phyloP scores from a whole-genome alignment of 2,329 filamentous ascomycete genomes.

The Aspergillus ochraceus region DNA sequence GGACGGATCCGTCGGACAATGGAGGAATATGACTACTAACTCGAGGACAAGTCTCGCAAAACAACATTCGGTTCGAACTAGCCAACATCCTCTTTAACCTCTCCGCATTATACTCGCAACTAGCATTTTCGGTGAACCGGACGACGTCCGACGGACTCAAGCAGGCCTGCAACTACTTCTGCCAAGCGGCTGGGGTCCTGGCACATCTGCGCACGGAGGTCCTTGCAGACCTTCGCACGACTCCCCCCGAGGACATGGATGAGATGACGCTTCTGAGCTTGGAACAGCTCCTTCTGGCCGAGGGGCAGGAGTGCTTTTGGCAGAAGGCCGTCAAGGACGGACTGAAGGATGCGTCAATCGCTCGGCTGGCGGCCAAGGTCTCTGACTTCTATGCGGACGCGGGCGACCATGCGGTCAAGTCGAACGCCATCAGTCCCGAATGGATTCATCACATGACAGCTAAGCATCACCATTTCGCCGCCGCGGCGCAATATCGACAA shows the following conservation, averaged over 20 bases:
- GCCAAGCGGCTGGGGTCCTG: constrained; percentile 80
- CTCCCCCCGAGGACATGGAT: constrained; percentile 95
- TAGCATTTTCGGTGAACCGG: constrained; percentile 78
- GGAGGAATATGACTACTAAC: neutral
- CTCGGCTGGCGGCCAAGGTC: constrained; percentile 85
- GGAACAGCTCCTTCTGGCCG: constrained; percentile 79
- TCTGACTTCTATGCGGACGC: constrained; percentile 87
- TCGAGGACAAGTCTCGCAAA: constrained; percentile 52
- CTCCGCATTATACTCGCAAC: constrained; percentile 87
- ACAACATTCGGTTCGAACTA: constrained; percentile 76
- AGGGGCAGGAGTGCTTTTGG: constrained; percentile 98
- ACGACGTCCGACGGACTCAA: constrained; percentile 80
- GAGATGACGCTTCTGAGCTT: constrained; percentile 79
- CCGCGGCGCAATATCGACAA: constrained; percentile 88
- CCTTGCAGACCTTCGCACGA: constrained; percentile 77
- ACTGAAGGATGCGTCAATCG: constrained; percentile 88
- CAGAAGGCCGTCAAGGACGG: constrained; percentile 93
- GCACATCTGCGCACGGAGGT: constrained; percentile 73
- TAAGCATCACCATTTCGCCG: constrained; percentile 96
- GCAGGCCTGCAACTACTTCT: constrained; percentile 85
- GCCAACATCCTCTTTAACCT: constrained; percentile 93
- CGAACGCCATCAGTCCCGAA: constrained; percentile 82
- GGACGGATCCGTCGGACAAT: neutral
- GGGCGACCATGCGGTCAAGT: constrained; percentile 82
- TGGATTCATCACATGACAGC: constrained; percentile 99